Evolutionary conservation across 192 early-diverging fungal species (phyloP), one percentile per base, ranked within the genome.

Genomic region (Coemansia sp.): DNA sequence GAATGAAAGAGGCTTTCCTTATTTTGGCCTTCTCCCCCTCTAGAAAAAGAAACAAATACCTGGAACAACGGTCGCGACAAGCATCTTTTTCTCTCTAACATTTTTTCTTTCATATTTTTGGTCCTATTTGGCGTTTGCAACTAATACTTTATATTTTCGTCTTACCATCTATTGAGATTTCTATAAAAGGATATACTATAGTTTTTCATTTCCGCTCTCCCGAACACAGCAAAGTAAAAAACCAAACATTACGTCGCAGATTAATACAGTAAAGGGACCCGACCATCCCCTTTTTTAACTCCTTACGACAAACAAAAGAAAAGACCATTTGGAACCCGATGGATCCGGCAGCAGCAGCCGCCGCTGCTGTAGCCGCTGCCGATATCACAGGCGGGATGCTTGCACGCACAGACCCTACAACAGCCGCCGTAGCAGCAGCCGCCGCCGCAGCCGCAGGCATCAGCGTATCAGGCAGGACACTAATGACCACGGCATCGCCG

Each of bases 361-460:
- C 38, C 3, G 38, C 38, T 0, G 38, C 38, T 17, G 38, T 10
- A 4, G 33, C 38, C 13, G 38, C 38, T 17, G 38, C 38, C 6
- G 59, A 61, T 29, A 61, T 68, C 8, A 30, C 58, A 14, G 45
- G 36, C 25, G 59, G 45, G 6, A 20, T 68, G 25, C 59, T 68
- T 17, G 34, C 34, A 9, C 50, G 50, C 23, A 59, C 60, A 13
- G 47, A 27, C 30, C 20, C 23, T n/a, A 30, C 44, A 8, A 50
- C 28, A 20, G 45, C 31, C 6, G 29, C 63, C 13, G 44, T 45
- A 44, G 61, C 54, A 44, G 27, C 42, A 36, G 19, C 42, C 6
- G 42, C 42, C 0, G 41, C 44, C 5, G 45, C 45, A 1, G 22
- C 45, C 22, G 22, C 45, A 25, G 45, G 45, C 6, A 48, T 48